Evolutionary conservation across 1,284 basidiomycete genomes (phyloP).

Genomic region (Schizophyllum commune): DNA sequence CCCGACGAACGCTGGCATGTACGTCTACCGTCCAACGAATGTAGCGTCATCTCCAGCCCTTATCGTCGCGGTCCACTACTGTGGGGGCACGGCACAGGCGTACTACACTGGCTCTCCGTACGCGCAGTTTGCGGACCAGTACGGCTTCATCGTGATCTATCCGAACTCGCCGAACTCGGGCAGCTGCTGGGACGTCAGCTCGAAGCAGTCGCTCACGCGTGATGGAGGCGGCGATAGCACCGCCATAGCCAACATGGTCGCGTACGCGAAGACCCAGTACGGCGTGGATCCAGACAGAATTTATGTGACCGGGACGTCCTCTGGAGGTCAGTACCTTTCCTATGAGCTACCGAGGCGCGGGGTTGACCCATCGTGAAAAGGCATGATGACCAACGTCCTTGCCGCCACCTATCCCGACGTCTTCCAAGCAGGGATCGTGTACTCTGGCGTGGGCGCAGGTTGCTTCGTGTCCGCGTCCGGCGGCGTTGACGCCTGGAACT

Average conservation of each 20-base stretch:
- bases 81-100: slow-evolving; percentile 41
- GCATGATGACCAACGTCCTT: slow-evolving; percentile 51
- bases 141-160: slow-evolving; percentile 31
- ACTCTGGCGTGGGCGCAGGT: slow-evolving; percentile 46
- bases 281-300: slow-evolving; percentile 37
- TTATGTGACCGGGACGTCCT: slow-evolving; percentile 43
- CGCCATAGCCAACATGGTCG: slow-evolving; percentile 40
- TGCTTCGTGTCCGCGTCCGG: slow-evolving; percentile 35
- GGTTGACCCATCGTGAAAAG: slow-evolving; percentile 16
- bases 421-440: slow-evolving; percentile 39
- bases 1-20: slow-evolving; percentile 35
- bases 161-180: slow-evolving; percentile 38
- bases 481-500: slow-evolving; percentile 39
- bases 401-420: slow-evolving; percentile 48
- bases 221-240: slow-evolving; percentile 48
- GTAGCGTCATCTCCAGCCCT: slow-evolving; percentile 34
- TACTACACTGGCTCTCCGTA: slow-evolving; percentile 43
- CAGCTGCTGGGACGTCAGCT: slow-evolving; percentile 50
- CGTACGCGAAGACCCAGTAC: slow-evolving; percentile 41
- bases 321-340: slow-evolving; percentile 23
- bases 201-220: slow-evolving; percentile 42
- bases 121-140: slow-evolving; percentile 36
- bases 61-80: slow-evolving; percentile 46
- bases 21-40: slow-evolving; percentile 38
- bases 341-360: too few species aligned